phyloP scores from a whole-genome alignment of 768 basidiomycete species.

The Amanita subjunquillea region DNA sequence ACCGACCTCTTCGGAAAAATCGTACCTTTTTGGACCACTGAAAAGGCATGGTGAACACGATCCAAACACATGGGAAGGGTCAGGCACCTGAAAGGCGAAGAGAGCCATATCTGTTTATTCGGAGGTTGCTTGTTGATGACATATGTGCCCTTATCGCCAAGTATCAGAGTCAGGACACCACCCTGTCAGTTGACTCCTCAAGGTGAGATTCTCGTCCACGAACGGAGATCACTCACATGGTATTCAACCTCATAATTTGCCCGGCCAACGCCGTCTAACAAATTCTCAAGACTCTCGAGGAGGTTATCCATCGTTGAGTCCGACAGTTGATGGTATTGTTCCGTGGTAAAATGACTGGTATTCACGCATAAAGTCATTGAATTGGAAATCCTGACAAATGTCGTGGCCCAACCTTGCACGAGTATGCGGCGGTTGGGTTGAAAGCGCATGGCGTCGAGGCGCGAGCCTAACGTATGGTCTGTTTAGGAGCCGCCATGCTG shows the following conservation, averaged over 20 bases:
- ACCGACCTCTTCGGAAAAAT: conserved; percentile 46
- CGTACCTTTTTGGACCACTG: conserved; percentile 91
- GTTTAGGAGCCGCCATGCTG: conserved; percentile 10
- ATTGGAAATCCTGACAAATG: conserved; percentile 4
- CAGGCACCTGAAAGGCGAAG: conserved; percentile 70
- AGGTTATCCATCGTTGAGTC: conserved; percentile 71
- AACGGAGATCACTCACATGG: conserved; percentile 39
- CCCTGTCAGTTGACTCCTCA: conserved; percentile 34
- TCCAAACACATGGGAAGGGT: conserved; percentile 1
- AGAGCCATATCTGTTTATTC: conserved; percentile 96
- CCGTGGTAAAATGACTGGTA: conserved; percentile 37
- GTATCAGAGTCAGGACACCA: conserved; percentile 79
- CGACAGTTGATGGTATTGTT: conserved; percentile 60
- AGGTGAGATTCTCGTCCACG: neutral
- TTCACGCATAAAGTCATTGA: neutral
- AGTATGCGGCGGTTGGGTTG: conserved; percentile 49
- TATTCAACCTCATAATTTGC: conserved; percentile 79
- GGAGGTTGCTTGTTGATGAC: conserved; percentile 97
- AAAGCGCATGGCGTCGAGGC: conserved; percentile 18
- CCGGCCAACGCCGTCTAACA: conserved; percentile 52
- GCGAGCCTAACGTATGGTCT: conserved; percentile 7
- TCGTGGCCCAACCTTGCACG: conserved; percentile 31
- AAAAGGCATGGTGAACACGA: neutral
- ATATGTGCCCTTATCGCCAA: conserved; percentile 76
- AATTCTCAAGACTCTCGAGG: conserved; percentile 62